Conservation (phyloP, 768 basidiomycete genomes). For the Boletus rubropictus region DNA sequence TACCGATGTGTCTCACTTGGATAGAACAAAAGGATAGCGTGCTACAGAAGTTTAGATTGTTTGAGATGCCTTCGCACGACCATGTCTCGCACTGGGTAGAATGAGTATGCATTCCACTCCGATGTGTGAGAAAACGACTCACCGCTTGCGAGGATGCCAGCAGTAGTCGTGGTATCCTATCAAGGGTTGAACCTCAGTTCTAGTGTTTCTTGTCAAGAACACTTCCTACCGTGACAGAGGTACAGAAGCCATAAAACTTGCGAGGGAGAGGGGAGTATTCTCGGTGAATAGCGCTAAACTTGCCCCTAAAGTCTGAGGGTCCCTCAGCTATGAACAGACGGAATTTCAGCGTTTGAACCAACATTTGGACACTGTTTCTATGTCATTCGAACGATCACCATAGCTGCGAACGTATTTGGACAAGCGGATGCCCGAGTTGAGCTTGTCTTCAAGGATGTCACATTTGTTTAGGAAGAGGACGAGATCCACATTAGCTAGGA, state of each 20-base stretch:
- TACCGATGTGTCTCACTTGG: constrained; percentile 7
- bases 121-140: constrained; percentile 18
- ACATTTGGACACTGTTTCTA: constrained; percentile 67
- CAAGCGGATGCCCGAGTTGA: constrained; percentile 57
- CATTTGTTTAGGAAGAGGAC: constrained; percentile 82
- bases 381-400: constrained; percentile 60
- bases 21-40: background rate
- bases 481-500: constrained; percentile 64
- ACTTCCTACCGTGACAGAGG: constrained; percentile 58
- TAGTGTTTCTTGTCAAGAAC: background rate
- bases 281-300: constrained; percentile 71
- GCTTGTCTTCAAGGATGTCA: constrained; percentile 65
- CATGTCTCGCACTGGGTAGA: constrained; percentile 64
- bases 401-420: constrained; percentile 69
- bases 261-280: constrained; percentile 70
- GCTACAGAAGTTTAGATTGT: constrained; percentile 62
- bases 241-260: constrained; percentile 75
- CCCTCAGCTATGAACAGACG: background rate
- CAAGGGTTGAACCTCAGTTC: constrained; percentile 1
- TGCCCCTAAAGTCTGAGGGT: constrained; percentile 55
- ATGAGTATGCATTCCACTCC: constrained; percentile 2
- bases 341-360: constrained; percentile 19
- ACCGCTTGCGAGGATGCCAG: constrained; percentile 75
- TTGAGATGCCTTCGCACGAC: constrained; percentile 74
- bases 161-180: constrained; percentile 65